phyloP scores from a whole-genome alignment of 2,329 filamentous ascomycete genomes.

The Fusarium haematococcum region DNA sequence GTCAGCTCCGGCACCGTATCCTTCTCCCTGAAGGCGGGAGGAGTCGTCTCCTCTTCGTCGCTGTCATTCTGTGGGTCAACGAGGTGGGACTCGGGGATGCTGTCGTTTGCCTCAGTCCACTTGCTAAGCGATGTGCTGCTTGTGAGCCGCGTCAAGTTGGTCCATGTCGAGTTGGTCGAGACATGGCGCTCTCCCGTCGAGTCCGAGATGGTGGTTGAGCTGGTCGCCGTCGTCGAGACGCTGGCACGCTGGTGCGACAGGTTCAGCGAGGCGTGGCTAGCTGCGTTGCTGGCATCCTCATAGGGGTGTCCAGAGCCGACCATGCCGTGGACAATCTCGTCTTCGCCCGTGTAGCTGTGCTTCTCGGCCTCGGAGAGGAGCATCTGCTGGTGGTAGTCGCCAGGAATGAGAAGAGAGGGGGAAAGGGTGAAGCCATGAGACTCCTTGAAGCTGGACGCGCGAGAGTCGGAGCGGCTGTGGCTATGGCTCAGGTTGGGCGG shows the following conservation, averaged over 20 bases:
- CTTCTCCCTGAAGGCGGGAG: constrained; percentile 45
- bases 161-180: constrained; percentile 65
- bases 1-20: constrained; percentile 52
- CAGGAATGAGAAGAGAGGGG: constrained; percentile 71
- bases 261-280: constrained; percentile 30
- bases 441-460: constrained; percentile 68
- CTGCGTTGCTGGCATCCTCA: constrained; percentile 34
- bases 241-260: constrained; percentile 61
- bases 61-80: constrained; percentile 38
- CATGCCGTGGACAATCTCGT: constrained; percentile 41
- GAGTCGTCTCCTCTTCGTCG: constrained; percentile 41
- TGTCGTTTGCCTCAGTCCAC: constrained; percentile 49
- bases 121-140: constrained; percentile 62
- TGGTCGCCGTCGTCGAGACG: constrained; percentile 66
- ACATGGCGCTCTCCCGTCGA: constrained; percentile 64
- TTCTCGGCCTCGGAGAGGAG: constrained; percentile 48
- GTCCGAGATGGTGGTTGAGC: constrained; percentile 58
- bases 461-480: constrained; percentile 58
- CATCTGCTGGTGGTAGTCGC: constrained; percentile 69
- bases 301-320: constrained; percentile 29
- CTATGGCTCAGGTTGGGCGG: constrained; percentile 48
- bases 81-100: constrained; percentile 43
- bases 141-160: constrained; percentile 66
- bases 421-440: constrained; percentile 70
- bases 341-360: constrained; percentile 50